phyloP scores from a whole-genome alignment of 768 basidiomycete species.

The Melanogaster broomeanus region DNA sequence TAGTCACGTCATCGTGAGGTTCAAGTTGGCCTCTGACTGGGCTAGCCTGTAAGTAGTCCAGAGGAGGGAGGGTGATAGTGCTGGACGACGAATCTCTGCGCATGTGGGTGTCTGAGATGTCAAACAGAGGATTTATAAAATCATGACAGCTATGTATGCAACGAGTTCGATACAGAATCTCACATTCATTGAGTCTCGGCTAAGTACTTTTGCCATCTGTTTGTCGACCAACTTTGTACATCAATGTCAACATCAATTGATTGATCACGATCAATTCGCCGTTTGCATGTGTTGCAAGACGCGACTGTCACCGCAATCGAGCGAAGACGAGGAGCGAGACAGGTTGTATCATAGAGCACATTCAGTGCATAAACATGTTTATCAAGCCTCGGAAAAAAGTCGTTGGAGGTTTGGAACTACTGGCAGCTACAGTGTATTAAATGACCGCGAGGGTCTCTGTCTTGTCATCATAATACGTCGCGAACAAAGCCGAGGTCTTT shows the following conservation, averaged over 20 bases:
- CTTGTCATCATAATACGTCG: too few relatives aligned
- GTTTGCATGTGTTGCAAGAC: neutral
- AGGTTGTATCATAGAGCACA: too few relatives aligned
- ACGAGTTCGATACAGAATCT: conserved; percentile 19
- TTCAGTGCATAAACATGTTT: too few relatives aligned
- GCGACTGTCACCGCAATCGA: neutral
- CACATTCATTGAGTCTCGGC: conserved; percentile 12
- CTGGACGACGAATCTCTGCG: conserved; percentile 23
- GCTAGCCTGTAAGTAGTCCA: conserved; percentile 61
- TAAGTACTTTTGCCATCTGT: too few relatives aligned
- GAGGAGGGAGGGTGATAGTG: conserved; percentile 28
- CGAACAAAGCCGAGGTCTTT: too few relatives aligned
- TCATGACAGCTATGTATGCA: conserved; percentile 7
- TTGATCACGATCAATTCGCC: too few relatives aligned
- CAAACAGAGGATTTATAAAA: conserved; percentile 5
- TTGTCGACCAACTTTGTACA: conserved; percentile 30
- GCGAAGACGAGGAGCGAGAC: too few relatives aligned
- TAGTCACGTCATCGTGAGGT: conserved; percentile 52
- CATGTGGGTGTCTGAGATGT: conserved; percentile 19
- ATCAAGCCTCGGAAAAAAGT: too few relatives aligned
- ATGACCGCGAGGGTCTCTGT: too few relatives aligned
- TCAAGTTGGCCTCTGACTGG: conserved; percentile 78
- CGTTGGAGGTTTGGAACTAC: too few relatives aligned
- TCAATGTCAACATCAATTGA: too few relatives aligned
- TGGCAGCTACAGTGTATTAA: too few relatives aligned